Conservation (phyloP, 1,284 basidiomycete genomes). For the Phlebopus sp. region DNA sequence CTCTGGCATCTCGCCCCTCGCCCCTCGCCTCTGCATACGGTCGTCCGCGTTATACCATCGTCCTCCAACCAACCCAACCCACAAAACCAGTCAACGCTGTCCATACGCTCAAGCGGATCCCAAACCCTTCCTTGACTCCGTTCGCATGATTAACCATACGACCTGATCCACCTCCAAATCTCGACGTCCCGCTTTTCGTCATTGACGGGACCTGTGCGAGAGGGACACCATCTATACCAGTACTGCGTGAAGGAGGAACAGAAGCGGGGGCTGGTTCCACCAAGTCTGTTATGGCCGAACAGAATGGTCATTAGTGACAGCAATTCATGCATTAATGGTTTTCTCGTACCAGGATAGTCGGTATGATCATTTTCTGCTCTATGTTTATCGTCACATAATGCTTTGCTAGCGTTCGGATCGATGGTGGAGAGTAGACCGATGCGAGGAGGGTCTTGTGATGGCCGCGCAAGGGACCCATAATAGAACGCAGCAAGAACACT, state of each 20-base stretch:
- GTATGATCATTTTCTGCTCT: slow-evolving; percentile 17
- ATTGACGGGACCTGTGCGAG: slow-evolving; percentile 19
- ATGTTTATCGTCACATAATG: slow-evolving; percentile 25
- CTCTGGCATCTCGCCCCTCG: too few relatives aligned
- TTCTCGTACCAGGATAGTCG: slow-evolving; percentile 25
- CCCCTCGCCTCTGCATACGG: too few relatives aligned
- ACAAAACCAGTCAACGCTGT: slow-evolving; percentile 9
- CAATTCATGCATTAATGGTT: neutral
- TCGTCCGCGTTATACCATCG: slow-evolving; percentile 14
- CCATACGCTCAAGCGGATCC: slow-evolving; percentile 17
- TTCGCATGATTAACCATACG: slow-evolving; percentile 8
- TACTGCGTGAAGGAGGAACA: slow-evolving; percentile 18
- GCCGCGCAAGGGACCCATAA: slow-evolving; percentile 63
- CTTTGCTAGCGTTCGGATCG: slow-evolving; percentile 43
- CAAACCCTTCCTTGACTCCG: slow-evolving; percentile 12
- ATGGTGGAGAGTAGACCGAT: slow-evolving; percentile 70
- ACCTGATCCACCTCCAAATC: neutral
- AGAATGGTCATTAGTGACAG: neutral
- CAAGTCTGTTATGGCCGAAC: slow-evolving; percentile 16
- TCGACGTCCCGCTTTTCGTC: slow-evolving; percentile 11
- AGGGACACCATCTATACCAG: slow-evolving; percentile 28
- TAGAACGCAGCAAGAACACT: slow-evolving; percentile 57
- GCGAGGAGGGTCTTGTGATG: slow-evolving; percentile 61
- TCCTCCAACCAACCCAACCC: slow-evolving; percentile 20
- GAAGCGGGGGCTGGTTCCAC: slow-evolving; percentile 25